phyloP scores from a whole-genome alignment of 441 rosid genomes.

The Euphorbia schlechtendalii region DNA sequence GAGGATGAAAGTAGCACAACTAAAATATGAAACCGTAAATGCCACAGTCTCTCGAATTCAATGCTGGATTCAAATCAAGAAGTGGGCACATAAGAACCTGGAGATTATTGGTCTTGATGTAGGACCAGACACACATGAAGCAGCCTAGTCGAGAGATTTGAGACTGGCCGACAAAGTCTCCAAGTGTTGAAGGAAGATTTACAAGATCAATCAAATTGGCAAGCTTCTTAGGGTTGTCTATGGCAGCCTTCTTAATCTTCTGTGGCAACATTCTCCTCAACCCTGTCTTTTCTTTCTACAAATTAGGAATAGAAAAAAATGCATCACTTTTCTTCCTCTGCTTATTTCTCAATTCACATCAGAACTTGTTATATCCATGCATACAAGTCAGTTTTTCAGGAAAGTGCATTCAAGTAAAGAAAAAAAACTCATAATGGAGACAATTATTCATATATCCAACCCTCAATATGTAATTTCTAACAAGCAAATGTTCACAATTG shows the following conservation, averaged over 20 bases:
- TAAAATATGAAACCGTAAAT: too few species aligned
- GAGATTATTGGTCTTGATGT: constrained; percentile 75
- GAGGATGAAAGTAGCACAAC: too few species aligned
- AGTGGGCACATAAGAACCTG: constrained; percentile 38
- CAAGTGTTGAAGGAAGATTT: constrained; percentile 66
- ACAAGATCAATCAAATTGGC: constrained; percentile 74
- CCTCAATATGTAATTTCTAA: too few species aligned
- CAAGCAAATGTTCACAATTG: too few species aligned
- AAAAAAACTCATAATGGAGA: too few species aligned
- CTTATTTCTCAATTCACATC: too few species aligned
- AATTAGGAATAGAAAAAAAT: background rate
- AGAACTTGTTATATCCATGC: too few species aligned
- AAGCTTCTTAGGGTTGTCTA: constrained; percentile 73
- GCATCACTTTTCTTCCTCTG: background rate
- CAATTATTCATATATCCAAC: too few species aligned
- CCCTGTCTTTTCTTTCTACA: background rate
- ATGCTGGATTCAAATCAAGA: too few species aligned
- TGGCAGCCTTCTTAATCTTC: constrained; percentile 52
- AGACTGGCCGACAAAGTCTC: constrained; percentile 82
- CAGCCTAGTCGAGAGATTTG: constrained; percentile 81
- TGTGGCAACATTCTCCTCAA: constrained; percentile 51
- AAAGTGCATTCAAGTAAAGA: too few species aligned
- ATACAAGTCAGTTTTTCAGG: too few species aligned
- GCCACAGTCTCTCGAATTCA: too few species aligned
- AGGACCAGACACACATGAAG: constrained; percentile 82